These are phyloP conservation scores for Clarireedia sp. DNA, from an alignment of 2,329 filamentous ascomycete genomes.

Conservation along the genomic window DNA sequence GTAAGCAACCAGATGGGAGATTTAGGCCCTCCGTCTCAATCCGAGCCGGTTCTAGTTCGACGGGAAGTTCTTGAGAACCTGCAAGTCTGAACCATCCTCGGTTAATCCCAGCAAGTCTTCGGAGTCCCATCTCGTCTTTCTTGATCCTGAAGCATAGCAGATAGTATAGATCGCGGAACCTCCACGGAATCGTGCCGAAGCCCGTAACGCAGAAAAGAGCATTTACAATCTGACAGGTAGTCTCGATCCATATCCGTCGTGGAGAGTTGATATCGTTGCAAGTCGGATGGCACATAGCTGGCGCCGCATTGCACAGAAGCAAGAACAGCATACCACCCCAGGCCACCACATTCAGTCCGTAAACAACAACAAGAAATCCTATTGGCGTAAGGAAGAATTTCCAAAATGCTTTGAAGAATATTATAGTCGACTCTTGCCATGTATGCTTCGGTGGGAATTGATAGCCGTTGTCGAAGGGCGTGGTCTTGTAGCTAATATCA, in stretches of 20 bases:
- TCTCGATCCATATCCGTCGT: constrained; percentile 78
- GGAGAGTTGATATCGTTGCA: constrained; percentile 70
- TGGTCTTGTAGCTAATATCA: constrained; percentile 22
- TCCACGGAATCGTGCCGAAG: constrained; percentile 78
- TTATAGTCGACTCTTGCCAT: constrained; percentile 49
- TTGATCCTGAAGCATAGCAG: constrained; percentile 55
- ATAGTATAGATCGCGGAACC: constrained; percentile 72
- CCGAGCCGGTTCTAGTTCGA: constrained; percentile 45
- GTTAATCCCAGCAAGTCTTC: constrained; percentile 66
- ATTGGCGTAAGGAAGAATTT: constrained; percentile 66
- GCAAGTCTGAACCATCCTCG: constrained; percentile 66
- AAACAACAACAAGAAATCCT: constrained; percentile 70
- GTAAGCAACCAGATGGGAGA: constrained; percentile 42
- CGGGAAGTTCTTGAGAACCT: constrained; percentile 53
- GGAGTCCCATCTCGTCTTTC: constrained; percentile 48
- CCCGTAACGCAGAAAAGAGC: constrained; percentile 80
- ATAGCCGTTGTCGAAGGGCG: constrained; percentile 53
- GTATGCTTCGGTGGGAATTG: constrained; percentile 56
- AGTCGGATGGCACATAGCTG: constrained; percentile 62
- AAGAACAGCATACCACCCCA: constrained; percentile 92
- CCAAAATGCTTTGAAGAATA: constrained; percentile 56
- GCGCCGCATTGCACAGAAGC: constrained; percentile 66
- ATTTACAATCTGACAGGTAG: constrained; percentile 75
- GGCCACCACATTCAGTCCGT: constrained; percentile 73
- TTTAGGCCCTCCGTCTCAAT: constrained; percentile 34